Conservation (phyloP, 495 filamentous ascomycete genomes). For the Penicillium manginii region DNA sequence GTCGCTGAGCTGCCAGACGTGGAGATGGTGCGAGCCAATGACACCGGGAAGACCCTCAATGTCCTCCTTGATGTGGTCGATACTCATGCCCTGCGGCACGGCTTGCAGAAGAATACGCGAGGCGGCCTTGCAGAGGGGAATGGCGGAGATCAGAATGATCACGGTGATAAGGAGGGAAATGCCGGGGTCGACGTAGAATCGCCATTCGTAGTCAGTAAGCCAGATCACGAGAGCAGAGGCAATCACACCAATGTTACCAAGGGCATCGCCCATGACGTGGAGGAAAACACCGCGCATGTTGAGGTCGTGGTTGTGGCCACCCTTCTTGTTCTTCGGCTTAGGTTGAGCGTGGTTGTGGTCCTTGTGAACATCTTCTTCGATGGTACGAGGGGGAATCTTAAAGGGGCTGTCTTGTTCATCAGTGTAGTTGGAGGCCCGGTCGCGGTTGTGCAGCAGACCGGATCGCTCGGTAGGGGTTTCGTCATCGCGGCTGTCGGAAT, state of each 20-base stretch:
- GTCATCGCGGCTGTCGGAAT: slow-evolving; percentile 54
- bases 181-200: slow-evolving; percentile 83
- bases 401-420: slow-evolving; percentile 32
- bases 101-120: slow-evolving; percentile 95
- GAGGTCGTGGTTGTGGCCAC: slow-evolving; percentile 80
- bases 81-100: slow-evolving; percentile 80
- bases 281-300: slow-evolving; percentile 98
- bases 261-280: slow-evolving; percentile 93
- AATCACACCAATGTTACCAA: slow-evolving; percentile 97
- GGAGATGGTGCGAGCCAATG: slow-evolving; percentile 87
- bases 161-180: slow-evolving; percentile 96
- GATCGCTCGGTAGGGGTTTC: slow-evolving; percentile 49
- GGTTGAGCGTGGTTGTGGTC: slow-evolving; percentile 83
- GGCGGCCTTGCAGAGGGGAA: slow-evolving; percentile 90
- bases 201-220: slow-evolving; percentile 71
- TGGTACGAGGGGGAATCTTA: slow-evolving; percentile 8
- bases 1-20: slow-evolving; percentile 97
- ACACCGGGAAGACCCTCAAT: slow-evolving; percentile 84
- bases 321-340: slow-evolving; percentile 59
- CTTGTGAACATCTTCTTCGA: slow-evolving; percentile 43
- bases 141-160: slow-evolving; percentile 89
- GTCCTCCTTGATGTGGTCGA: slow-evolving; percentile 91
- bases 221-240: slow-evolving; percentile 90
- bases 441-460: slow-evolving; percentile 36
- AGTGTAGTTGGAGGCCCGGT: slow-evolving; percentile 44